Evolutionary conservation across 805 yeast genomes (phyloP).

Genomic region (Candida germanica): DNA sequence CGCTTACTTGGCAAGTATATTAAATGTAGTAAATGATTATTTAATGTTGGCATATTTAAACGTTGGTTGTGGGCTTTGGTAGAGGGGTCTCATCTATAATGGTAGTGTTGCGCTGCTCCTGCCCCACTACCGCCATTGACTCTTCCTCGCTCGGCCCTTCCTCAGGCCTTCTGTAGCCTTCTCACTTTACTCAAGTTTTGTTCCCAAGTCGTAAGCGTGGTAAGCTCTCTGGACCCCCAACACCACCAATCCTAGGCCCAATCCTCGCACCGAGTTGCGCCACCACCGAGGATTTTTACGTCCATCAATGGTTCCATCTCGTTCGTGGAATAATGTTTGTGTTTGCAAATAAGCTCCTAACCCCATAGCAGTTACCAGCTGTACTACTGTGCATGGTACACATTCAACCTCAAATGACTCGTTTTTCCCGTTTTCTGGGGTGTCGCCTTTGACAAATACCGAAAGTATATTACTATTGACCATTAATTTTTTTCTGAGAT

Average conservation of each 20-base stretch:
- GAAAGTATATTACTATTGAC: slow-evolving; percentile 14
- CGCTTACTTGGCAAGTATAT: no score
- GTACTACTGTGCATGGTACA: slow-evolving; percentile 38
- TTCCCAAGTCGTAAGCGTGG: slow-evolving; percentile 2
- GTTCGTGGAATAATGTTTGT: slow-evolving; percentile 26
- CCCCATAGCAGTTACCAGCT: slow-evolving; percentile 28
- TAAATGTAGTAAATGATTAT: no score
- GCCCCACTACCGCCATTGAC: no score
- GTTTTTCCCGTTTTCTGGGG: slow-evolving; percentile 2
- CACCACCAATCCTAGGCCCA: slow-evolving; percentile 33
- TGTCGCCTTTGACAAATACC: slow-evolving; percentile 2
- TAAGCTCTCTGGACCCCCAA: slow-evolving; percentile 30
- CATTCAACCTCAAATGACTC: slow-evolving; percentile 19
- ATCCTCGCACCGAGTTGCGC: slow-evolving; percentile 31
- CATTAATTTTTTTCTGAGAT: slow-evolving; percentile 7
- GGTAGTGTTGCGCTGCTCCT: no score
- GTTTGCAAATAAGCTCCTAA: slow-evolving; percentile 34
- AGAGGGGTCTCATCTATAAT: no score
- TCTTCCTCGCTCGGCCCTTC: no score
- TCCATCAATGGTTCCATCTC: slow-evolving; percentile 29
- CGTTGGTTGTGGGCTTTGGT: no score
- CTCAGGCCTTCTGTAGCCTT: no score
- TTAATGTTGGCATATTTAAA: no score
- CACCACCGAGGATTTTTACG: slow-evolving; percentile 40
- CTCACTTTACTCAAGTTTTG: no score